Base-by-base conservation (phyloP, 371 early-diverging fungal genomes). In the Chytridium lagenaria region DNA sequence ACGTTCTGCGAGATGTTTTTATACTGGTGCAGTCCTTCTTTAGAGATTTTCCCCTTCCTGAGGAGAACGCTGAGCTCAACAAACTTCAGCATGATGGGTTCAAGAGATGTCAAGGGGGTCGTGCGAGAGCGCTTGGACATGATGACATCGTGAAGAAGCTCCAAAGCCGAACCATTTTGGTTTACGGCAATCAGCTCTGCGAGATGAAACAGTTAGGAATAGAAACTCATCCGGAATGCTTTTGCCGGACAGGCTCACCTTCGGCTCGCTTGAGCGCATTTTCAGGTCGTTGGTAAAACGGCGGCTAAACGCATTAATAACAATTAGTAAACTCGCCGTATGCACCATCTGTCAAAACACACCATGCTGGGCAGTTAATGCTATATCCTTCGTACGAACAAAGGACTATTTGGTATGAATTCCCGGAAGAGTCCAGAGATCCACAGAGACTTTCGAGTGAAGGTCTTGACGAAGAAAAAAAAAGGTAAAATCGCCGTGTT, bases 1-100 rank as follows among this genome's bases (percentile, higher is more conserved):
- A 90, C 91, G 86, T 96, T 95, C 86, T 96, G 96, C 67, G 95
- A 93, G 81, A 95, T 92, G 87, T 97, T 96, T 85, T 96, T 96
- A 89, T 94, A 98, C 85, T 94, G 94, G 74, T 93, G 92, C 78
- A 98, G 89, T 65, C 92, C 97, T 83, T 99, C 98, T 85, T 95
- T 95, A 50, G 94, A 94, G 75, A 92, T 84, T 87, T 93, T 95
- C 71, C 96, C 95, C 83, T 94, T 91, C 66, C 94, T 87, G 59
- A 94, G 88, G 71, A 90, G 84, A 37, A 98, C 97, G 77, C 93
- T 91, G 61, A 98, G 90, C 83, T 95, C 95, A 59, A 97, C 89
- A 78, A 95, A 97, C 83, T 92, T 92, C 80, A 93, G 87, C 87
- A 97, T 89, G 73, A 97, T 92, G 72, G 95, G 95, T 84, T 98